Evolutionary conservation across 192 early-diverging fungal species (phyloP).

Genomic region (Coemansia sp.): DNA sequence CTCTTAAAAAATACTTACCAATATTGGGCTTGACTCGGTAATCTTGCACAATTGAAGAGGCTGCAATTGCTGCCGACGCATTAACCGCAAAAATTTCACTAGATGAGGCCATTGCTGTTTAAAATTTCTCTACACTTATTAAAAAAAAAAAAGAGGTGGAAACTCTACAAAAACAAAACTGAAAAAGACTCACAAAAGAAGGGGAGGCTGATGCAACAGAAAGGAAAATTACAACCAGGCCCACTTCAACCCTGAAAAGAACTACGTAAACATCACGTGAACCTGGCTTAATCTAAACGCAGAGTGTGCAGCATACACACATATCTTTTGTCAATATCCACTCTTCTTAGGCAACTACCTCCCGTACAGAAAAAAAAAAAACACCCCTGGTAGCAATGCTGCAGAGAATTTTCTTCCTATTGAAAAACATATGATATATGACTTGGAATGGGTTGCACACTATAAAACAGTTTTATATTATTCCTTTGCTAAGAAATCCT

Average conservation of each 20-base stretch:
- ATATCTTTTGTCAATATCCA: too few relatives aligned
- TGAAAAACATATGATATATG: too few relatives aligned
- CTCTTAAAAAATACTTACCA: slow-evolving; percentile 17
- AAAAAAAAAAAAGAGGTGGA: slow-evolving; percentile 5
- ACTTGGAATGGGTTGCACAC: too few relatives aligned
- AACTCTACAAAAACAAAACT: background rate
- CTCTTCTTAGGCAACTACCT: too few relatives aligned
- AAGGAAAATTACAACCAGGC: background rate
- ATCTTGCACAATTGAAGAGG: slow-evolving; percentile 51
- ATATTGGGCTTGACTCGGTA: slow-evolving; percentile 52
- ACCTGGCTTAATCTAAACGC: too few relatives aligned
- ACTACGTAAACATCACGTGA: too few relatives aligned
- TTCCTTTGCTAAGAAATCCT: too few relatives aligned
- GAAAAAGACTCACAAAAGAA: slow-evolving; percentile 9
- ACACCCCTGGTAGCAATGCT: too few relatives aligned
- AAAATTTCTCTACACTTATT: background rate
- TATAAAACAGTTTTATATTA: too few relatives aligned
- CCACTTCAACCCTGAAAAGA: background rate
- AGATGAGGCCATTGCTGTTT: slow-evolving; percentile 27
- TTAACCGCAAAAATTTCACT: slow-evolving; percentile 48
- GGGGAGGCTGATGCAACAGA: background rate
- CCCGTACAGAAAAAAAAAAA: too few relatives aligned
- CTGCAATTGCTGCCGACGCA: slow-evolving; percentile 46
- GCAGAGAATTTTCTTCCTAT: too few relatives aligned
- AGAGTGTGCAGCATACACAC: too few relatives aligned